Conservation (phyloP, 177 flowering plant genomes). For the Vitis hybrid region DNA sequence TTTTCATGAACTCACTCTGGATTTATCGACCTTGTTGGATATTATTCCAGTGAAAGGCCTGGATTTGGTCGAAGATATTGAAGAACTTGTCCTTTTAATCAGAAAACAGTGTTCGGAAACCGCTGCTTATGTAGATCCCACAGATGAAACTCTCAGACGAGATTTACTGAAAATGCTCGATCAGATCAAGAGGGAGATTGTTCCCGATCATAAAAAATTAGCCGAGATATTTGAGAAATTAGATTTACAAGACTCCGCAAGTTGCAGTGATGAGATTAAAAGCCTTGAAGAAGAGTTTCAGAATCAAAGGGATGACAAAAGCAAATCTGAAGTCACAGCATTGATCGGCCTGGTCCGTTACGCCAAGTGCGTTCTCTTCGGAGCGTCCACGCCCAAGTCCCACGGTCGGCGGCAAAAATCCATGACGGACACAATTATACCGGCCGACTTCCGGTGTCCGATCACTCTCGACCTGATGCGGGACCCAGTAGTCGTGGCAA, state of each 20-base stretch:
- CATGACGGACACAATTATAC: conserved; percentile 38
- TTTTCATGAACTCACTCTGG: conserved; percentile 55
- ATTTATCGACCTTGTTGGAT: conserved; percentile 71
- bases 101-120: conserved; percentile 48
- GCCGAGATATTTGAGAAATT: conserved; percentile 34
- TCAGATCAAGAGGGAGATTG: conserved; percentile 49
- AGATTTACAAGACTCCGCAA: conserved; percentile 39
- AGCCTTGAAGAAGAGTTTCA: conserved; percentile 61
- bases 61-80: conserved; percentile 47
- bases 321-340: conserved; percentile 39
- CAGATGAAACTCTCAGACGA: conserved; percentile 34
- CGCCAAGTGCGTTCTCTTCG: conserved; percentile 71
- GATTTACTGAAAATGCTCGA: conserved; percentile 46
- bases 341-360: conserved; percentile 74
- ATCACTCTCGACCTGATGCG: conserved; percentile 77
- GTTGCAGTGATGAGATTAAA: conserved; percentile 71
- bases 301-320: conserved; percentile 41
- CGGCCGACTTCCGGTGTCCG: conserved; percentile 85
- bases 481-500: conserved; percentile 84
- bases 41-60: conserved; percentile 49
- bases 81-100: conserved; percentile 48
- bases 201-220: conserved; percentile 50
- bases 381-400: conserved; percentile 47
- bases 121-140: conserved; percentile 29
- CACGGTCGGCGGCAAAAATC: conserved; percentile 14